These are phyloP conservation scores for Tuber microsphaerosporum DNA, from an alignment of 495 filamentous ascomycete species.

Conservation along the genomic window DNA sequence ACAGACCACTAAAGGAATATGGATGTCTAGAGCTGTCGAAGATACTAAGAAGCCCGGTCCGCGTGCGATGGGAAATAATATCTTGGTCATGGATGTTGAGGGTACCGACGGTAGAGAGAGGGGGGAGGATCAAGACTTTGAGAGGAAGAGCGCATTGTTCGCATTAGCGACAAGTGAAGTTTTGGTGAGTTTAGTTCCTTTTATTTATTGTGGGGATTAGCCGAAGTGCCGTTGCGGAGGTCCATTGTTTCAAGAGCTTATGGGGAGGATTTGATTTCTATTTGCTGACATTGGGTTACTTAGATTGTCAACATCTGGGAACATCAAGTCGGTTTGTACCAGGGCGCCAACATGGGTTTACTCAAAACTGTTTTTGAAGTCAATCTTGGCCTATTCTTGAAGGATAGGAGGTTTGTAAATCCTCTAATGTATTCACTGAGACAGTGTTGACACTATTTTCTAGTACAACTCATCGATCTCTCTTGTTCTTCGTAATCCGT, in stretches of 20 bases:
- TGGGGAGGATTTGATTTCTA: constrained; percentile 4
- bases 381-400: constrained; percentile 90
- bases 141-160: constrained; percentile 94
- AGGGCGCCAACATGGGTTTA: constrained; percentile 97
- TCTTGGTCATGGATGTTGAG: constrained; percentile 98
- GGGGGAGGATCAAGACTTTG: constrained; percentile 83
- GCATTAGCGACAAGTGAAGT: constrained; percentile 96
- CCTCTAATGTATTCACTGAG: background rate
- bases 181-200: constrained; percentile 45
- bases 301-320: constrained; percentile 97
- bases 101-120: constrained; percentile 94
- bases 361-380: constrained; percentile 98
- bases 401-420: constrained; percentile 71
- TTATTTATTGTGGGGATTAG: constrained; percentile 6
- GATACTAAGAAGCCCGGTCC: constrained; percentile 41
- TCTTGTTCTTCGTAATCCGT: constrained; percentile 97
- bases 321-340: constrained; percentile 94
- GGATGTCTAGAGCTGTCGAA: constrained; percentile 93
- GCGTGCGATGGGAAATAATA: constrained; percentile 80
- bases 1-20: constrained; percentile 98
- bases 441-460: constrained; percentile 34
- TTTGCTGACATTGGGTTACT: constrained; percentile 16
- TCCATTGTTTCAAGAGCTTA: background rate
- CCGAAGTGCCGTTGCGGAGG: background rate
- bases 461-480: constrained; percentile 80